A percentile compares a stretch with the other conserved stretches of the same genome.
phyloP scores from a whole-genome alignment of 257 asterid species.

The Solanum pennellii region DNA sequence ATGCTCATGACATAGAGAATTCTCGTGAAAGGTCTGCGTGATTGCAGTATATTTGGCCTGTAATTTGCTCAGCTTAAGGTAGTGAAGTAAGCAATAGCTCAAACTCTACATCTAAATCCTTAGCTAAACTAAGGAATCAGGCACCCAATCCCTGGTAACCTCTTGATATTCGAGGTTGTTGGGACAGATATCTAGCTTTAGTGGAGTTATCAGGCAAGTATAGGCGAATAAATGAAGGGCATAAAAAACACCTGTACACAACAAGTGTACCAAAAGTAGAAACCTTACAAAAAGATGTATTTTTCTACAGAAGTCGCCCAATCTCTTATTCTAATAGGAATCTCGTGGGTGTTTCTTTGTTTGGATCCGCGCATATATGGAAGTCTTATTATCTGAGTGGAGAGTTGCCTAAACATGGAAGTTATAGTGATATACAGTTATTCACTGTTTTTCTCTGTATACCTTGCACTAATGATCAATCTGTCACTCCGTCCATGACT shows the following conservation, averaged over 20 bases:
- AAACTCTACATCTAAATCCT: not conserved
- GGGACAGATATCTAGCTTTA: not conserved
- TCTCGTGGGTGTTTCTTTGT: not conserved
- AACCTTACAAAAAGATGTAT: no score
- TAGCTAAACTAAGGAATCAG: not conserved
- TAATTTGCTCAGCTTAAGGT: not conserved
- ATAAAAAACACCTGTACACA: not conserved
- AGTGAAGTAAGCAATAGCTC: not conserved
- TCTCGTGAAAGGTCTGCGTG: not conserved
- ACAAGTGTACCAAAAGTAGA: not conserved
- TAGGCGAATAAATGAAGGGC: not conserved
- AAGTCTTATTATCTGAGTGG: not conserved
- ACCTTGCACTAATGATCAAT: not conserved
- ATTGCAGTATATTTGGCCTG: not conserved
- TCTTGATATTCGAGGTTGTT: not conserved
- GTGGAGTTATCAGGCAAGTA: not conserved
- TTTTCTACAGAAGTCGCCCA: no score
- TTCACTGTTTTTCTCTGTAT: not conserved
- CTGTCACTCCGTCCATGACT: not conserved
- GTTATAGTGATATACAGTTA: not conserved
- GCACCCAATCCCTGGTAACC: not conserved
- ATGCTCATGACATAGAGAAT: not conserved
- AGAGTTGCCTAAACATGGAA: not conserved
- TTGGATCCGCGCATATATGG: not conserved
- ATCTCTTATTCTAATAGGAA: no score